A percentile compares a stretch with the other conserved stretches of the same genome.
Evolutionary conservation across 257 asterid species (phyloP).

Genomic region (Nicotiana tabacum): DNA sequence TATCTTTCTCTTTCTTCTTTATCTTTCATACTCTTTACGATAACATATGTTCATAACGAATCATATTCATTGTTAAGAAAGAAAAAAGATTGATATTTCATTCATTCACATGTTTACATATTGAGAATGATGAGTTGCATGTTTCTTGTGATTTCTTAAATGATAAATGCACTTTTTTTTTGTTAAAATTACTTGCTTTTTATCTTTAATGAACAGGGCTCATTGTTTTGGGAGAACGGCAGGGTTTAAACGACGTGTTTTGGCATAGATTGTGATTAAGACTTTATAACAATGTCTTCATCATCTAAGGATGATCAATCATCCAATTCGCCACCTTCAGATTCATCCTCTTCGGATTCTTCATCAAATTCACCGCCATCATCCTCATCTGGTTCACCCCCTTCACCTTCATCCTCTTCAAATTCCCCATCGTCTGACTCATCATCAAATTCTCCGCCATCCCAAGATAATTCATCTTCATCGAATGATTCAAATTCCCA

Average conservation of each 20-base stretch:
- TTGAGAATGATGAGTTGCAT: neutral
- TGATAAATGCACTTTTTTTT: neutral
- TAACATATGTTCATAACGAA: neutral
- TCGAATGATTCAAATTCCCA: neutral
- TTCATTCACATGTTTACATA: neutral
- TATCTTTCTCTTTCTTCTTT: neutral
- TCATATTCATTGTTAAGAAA: neutral
- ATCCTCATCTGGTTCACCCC: neutral
- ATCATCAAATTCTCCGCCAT: conserved; percentile 8
- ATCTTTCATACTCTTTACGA: neutral
- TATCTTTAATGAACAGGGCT: conserved; percentile 1
- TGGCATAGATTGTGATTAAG: neutral
- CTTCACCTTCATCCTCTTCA: neutral
- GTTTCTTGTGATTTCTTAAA: neutral
- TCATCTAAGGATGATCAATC: conserved; percentile 7
- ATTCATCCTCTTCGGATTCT: neutral
- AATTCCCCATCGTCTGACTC: neutral
- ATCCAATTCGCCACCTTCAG: conserved; percentile 6
- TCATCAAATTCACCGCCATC: conserved; percentile 7
- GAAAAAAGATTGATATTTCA: neutral
- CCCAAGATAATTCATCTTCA: conserved; percentile 5
- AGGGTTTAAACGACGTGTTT: neutral
- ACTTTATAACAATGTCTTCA: conserved; percentile 2
- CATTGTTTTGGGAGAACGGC: conserved; percentile 11
- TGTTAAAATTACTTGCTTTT: neutral